Evolutionary conservation across 441 rosid genomes (phyloP).

Genomic region (Francoa sonchifolia): DNA sequence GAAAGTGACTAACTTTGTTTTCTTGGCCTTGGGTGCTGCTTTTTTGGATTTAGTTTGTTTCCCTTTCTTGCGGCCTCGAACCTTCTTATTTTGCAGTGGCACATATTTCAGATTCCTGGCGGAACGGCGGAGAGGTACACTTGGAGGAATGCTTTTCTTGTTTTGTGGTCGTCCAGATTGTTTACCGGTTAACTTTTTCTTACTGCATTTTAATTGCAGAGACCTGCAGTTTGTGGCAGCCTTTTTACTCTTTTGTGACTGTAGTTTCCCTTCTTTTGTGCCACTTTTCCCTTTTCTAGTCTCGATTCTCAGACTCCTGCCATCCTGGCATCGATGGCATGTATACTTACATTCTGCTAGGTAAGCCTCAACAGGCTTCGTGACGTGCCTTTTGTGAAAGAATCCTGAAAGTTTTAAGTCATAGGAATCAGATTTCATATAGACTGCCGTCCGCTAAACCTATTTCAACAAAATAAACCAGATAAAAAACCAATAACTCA

Average conservation of each 20-base stretch:
- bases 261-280: constrained; percentile 26
- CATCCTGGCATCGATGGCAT: constrained; percentile 53
- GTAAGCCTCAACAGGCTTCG: constrained; percentile 39
- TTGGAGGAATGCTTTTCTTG: constrained; percentile 36
- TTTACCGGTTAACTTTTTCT: constrained; percentile 21
- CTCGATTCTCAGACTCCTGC: constrained; percentile 22
- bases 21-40: constrained; percentile 26
- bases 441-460: too few species aligned
- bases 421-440: constrained; percentile 9
- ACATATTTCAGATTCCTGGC: constrained; percentile 46
- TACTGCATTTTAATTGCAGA: constrained; percentile 25
- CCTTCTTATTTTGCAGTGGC: constrained; percentile 33
- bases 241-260: constrained; percentile 32
- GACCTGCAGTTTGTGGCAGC: constrained; percentile 23
- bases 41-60: constrained; percentile 30
- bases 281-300: constrained; percentile 23
- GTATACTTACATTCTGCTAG: constrained; percentile 30
- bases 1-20: constrained; percentile 24
- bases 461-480: too few species aligned
- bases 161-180: constrained; percentile 26
- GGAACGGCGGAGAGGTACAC: constrained; percentile 75
- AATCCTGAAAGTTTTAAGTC: constrained; percentile 44
- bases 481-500: constrained; percentile 25
- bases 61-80: constrained; percentile 22
- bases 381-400: constrained; percentile 74